These are phyloP conservation scores for Globisporangium nunn DNA, from an alignment of 352 stramenopile genomes.

Conservation along the genomic window DNA sequence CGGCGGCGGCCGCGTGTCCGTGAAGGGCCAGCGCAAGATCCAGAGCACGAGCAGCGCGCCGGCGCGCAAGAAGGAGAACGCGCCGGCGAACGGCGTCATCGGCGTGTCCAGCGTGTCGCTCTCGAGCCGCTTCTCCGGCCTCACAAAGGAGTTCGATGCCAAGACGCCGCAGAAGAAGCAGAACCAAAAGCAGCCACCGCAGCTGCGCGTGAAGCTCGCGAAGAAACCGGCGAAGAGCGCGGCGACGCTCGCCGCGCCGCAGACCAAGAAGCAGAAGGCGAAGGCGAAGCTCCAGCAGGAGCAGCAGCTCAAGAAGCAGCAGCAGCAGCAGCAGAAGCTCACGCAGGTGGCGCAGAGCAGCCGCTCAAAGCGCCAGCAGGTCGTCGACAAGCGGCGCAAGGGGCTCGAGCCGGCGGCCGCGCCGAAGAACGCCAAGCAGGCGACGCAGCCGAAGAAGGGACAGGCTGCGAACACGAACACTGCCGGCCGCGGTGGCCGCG, in stretches of 20 bases:
- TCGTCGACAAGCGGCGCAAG: conserved; percentile 67
- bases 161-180: conserved; percentile 17
- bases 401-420: conserved; percentile 28
- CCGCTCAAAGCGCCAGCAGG: conserved; percentile 64
- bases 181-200: conserved; percentile 2
- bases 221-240: conserved; percentile 12
- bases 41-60: conserved; percentile 27
- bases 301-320: conserved; percentile 28
- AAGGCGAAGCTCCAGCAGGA: conserved; percentile 17
- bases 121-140: conserved; percentile 65
- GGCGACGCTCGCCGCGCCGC: conserved; percentile 6
- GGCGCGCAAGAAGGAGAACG: conserved; percentile 17
- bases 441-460: conserved; percentile 16
- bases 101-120: conserved; percentile 62
- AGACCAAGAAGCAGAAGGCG: conserved; percentile 12
- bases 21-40: conserved; percentile 57
- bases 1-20: conserved; percentile 25
- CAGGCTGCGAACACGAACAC: neutral
- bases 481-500: conserved; percentile 12
- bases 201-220: conserved; percentile 13
- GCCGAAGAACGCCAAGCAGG: conserved; percentile 28
- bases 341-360: conserved; percentile 52
- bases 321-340: conserved; percentile 65
- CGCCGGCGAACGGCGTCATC: conserved; percentile 26
- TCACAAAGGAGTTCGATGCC: conserved; percentile 37